Base-by-base conservation (phyloP, 1,284 basidiomycete genomes). In the Boletus semigastroideus region DNA sequence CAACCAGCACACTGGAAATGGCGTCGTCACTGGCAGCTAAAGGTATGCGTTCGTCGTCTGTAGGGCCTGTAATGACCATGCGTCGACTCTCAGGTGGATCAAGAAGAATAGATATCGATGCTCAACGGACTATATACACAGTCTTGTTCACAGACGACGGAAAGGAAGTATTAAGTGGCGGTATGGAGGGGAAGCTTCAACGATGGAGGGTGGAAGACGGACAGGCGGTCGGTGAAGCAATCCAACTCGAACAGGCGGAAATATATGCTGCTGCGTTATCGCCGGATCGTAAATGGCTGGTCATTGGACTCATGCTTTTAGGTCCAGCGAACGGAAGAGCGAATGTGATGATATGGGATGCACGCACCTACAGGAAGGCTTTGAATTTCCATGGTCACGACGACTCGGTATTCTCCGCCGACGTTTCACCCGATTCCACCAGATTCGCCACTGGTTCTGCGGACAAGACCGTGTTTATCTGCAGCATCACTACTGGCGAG, bases 131-230 rank as follows among this genome's bases (percentile, higher is more conserved):
- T 12, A 25, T 55, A 38, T 12, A 14, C 6, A 42, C 36, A 0
- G n/a, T 55, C 19, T 30, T 17, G 0, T 46, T 55, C 19, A 2
- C 14, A 3, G 37, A 37, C 28, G 41, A 47, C n/a, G 41, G 49
- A 9, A 22, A 47, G 10, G 12, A 46, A 7, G 9, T 46, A 13
- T 22, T 41, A 20, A 27, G 44, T 1, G 37, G 46, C 1, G 22
- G 19, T n/a, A 4, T 0, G 1, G 17, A 30, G 1, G 34, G 43
- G 13, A 27, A 19, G 25, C 14, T 56, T 22, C 45, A 40, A n/a
- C 30, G 11, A 13, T 58, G 56, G 52, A 27, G 27, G 16, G 47
- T 22, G 3, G 19, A 44, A 12, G 14, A 55, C 6, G 53, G 47
- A 19, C 17, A 9, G 1, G 37, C 41, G 3, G 34, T 31, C n/a